Evolutionary conservation across 2,329 filamentous ascomycete species (phyloP).

Genomic region (Epichloe sp.): DNA sequence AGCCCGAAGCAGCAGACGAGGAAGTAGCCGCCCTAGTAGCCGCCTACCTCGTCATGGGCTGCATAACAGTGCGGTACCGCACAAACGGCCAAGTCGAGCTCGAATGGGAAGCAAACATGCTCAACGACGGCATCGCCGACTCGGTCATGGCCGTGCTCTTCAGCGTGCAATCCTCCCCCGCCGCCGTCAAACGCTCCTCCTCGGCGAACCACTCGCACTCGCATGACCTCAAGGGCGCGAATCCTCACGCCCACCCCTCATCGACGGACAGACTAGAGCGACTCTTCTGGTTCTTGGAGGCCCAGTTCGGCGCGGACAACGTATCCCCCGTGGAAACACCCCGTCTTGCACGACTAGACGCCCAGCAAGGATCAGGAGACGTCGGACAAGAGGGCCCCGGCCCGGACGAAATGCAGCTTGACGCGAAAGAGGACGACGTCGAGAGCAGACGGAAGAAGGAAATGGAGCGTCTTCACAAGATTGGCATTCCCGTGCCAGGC

Average conservation of each 20-base stretch:
- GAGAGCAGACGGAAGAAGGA: constrained; percentile 52
- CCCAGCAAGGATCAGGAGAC: not conserved
- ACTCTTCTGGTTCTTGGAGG: constrained; percentile 91
- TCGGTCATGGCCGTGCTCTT: constrained; percentile 87
- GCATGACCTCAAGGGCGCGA: constrained; percentile 32
- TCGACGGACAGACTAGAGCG: constrained; percentile 69
- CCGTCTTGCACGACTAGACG: not conserved
- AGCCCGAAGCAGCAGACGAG: constrained; percentile 48
- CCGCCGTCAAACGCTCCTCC: constrained; percentile 65
- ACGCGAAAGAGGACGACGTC: constrained; percentile 21
- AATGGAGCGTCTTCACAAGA: constrained; percentile 62
- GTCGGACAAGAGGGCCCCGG: constrained; percentile 2
- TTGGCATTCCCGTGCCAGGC: constrained; percentile 85
- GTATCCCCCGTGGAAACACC: constrained; percentile 65
- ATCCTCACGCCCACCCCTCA: constrained; percentile 60
- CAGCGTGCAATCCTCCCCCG: constrained; percentile 79
- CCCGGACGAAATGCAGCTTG: constrained; percentile 8
- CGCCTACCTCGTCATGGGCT: constrained; percentile 73
- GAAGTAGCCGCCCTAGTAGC: constrained; percentile 43
- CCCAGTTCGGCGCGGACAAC: constrained; percentile 80
- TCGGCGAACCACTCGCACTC: constrained; percentile 16
- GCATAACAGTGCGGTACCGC: constrained; percentile 67
- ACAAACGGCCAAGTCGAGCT: constrained; percentile 71
- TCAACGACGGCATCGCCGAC: constrained; percentile 97
- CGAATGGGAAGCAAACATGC: constrained; percentile 95